Conservation (phyloP, 495 filamentous ascomycete genomes). For the Penicillium alfredii region DNA sequence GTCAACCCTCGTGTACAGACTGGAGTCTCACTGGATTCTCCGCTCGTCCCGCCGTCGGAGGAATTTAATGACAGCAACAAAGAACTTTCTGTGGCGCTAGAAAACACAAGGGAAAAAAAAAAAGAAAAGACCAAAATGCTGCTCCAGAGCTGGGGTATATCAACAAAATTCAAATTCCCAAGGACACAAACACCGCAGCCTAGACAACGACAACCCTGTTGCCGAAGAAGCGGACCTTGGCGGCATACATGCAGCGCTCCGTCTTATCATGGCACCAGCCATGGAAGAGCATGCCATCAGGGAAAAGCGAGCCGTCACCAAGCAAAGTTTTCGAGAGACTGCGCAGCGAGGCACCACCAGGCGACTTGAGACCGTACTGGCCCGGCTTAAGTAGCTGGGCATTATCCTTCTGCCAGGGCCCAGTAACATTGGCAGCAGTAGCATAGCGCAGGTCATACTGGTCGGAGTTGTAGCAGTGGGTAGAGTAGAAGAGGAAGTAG, state of each 20-base stretch:
- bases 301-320: too few relatives aligned
- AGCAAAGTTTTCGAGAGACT: too few relatives aligned
- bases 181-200: not conserved
- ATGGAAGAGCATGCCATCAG: conserved; percentile 49
- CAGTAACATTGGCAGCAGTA: conserved; percentile 37
- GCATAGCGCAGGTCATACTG: conserved; percentile 53
- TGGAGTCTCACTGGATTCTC: too few relatives aligned
- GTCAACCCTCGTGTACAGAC: too few relatives aligned
- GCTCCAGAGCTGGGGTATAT: conserved; percentile 4
- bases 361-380: conserved; percentile 38
- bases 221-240: not conserved
- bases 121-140: too few relatives aligned
- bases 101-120: too few relatives aligned
- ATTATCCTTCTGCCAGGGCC: conserved; percentile 41
- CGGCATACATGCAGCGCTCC: conserved; percentile 32
- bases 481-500: conserved; percentile 59
- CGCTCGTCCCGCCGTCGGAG: too few relatives aligned
- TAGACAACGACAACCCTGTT: not conserved
- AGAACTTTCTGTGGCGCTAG: too few relatives aligned
- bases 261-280: conserved; percentile 37
- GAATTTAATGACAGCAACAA: too few relatives aligned
- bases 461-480: conserved; percentile 48
- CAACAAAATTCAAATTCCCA: not conserved
- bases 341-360: too few relatives aligned
- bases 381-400: conserved; percentile 35